phyloP scores from a whole-genome alignment of 73 alveolate species.

The Tetrahymena borealis region DNA sequence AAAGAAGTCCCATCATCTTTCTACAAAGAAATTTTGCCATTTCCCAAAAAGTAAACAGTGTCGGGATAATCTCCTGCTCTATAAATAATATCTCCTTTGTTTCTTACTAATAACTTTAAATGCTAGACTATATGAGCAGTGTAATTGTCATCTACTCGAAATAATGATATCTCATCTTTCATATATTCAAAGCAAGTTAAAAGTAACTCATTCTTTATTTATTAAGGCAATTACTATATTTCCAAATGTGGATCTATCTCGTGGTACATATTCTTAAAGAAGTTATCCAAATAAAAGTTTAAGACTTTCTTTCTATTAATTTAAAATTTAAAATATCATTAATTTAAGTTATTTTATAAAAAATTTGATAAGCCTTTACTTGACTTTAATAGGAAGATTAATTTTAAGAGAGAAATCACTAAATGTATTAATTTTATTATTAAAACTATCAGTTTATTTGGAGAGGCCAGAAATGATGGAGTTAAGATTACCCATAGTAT shows the following conservation, averaged over 20 bases:
- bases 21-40: conserved; percentile 57
- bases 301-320: conserved; percentile 45
- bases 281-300: conserved; percentile 43
- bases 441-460: conserved; percentile 47
- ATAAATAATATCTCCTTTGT: conserved; percentile 44
- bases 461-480: conserved; percentile 56
- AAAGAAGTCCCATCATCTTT: conserved; percentile 48
- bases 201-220: conserved; percentile 13
- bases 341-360: too few relatives aligned
- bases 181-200: conserved; percentile 14
- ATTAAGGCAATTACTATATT: conserved; percentile 47
- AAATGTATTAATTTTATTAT: conserved; percentile 47
- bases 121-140: conserved; percentile 15
- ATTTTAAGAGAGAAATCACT: conserved; percentile 53
- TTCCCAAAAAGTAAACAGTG: conserved; percentile 46
- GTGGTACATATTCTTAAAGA: conserved; percentile 36
- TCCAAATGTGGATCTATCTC: conserved; percentile 36
- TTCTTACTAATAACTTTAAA: conserved; percentile 8
- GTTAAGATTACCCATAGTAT: conserved; percentile 63
- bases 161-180: not conserved
- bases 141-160: conserved; percentile 14
- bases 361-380: too few relatives aligned
- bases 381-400: conserved; percentile 30
- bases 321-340: too few relatives aligned
- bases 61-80: conserved; percentile 48